Evolutionary conservation across 2,329 filamentous ascomycete species (phyloP).

Genomic region (Exophiala sp.): DNA sequence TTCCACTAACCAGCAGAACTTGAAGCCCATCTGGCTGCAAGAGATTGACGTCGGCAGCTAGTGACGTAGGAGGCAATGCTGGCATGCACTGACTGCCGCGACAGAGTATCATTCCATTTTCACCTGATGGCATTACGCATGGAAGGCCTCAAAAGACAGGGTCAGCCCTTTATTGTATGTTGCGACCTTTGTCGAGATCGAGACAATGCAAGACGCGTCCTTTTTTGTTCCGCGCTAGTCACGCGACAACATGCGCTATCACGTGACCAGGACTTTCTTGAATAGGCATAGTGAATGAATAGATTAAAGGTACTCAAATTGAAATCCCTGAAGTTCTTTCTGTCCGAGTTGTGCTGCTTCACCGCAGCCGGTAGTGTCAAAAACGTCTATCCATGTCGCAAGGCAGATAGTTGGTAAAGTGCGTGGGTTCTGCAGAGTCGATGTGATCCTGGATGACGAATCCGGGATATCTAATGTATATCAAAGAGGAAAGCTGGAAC

Average conservation of each 20-base stretch:
- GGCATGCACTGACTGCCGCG: background rate
- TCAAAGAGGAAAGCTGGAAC: conserved; percentile 36
- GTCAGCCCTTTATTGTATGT: too few species aligned
- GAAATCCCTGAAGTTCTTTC: too few species aligned
- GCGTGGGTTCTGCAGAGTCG: too few species aligned
- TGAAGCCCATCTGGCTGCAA: conserved; percentile 38
- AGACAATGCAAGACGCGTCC: background rate
- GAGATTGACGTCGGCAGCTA: background rate
- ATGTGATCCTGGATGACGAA: too few species aligned
- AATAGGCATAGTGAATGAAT: too few species aligned
- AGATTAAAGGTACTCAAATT: too few species aligned
- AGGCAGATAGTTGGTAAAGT: too few species aligned
- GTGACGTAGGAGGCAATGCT: background rate
- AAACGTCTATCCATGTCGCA: too few species aligned
- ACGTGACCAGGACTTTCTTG: background rate
- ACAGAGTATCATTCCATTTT: background rate
- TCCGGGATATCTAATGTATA: conserved; percentile 12
- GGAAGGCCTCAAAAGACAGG: too few species aligned
- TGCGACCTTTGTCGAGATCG: background rate
- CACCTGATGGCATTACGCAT: too few species aligned
- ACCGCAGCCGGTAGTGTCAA: too few species aligned
- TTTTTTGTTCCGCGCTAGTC: background rate
- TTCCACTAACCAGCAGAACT: conserved; percentile 66
- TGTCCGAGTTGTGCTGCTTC: too few species aligned
- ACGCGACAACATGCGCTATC: background rate